Conservation (phyloP, 257 asterid species). For the Schizonepeta tenuifolia region DNA sequence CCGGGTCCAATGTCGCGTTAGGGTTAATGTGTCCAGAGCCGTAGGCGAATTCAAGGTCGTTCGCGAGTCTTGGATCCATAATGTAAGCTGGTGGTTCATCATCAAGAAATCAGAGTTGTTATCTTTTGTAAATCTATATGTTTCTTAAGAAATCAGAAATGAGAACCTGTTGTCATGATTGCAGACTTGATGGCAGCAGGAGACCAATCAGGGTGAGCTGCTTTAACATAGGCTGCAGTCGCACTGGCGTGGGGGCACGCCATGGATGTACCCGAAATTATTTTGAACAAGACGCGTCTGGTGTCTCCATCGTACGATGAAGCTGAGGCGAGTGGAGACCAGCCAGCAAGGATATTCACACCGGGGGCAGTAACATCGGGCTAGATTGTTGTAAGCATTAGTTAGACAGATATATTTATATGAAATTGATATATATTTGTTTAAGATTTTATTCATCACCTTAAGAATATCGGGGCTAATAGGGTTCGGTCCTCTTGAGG, state of each 20-base stretch:
- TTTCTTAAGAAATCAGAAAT: too few relatives aligned
- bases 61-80: conserved; percentile 36
- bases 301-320: conserved; percentile 30
- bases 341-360: conserved; percentile 43
- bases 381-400: conserved; percentile 7
- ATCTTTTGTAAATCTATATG: too few relatives aligned
- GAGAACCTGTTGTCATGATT: conserved; percentile 54
- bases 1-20: conserved; percentile 33
- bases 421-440: not conserved
- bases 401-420: not conserved
- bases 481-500: conserved; percentile 53
- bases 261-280: conserved; percentile 57
- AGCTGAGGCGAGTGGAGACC: conserved; percentile 40
- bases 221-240: conserved; percentile 51
- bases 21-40: conserved; percentile 45
- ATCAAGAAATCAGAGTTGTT: too few relatives aligned
- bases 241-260: conserved; percentile 50
- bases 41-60: conserved; percentile 36
- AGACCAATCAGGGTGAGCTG: conserved; percentile 53
- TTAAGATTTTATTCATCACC: not conserved
- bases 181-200: conserved; percentile 61
- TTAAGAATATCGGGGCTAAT: conserved; percentile 37
- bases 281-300: conserved; percentile 33
- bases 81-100: conserved; percentile 27
- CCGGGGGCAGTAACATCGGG: conserved; percentile 47